Evolutionary conservation across 2,329 filamentous ascomycete species (phyloP).

Genomic region (Calonectria fujianensis): DNA sequence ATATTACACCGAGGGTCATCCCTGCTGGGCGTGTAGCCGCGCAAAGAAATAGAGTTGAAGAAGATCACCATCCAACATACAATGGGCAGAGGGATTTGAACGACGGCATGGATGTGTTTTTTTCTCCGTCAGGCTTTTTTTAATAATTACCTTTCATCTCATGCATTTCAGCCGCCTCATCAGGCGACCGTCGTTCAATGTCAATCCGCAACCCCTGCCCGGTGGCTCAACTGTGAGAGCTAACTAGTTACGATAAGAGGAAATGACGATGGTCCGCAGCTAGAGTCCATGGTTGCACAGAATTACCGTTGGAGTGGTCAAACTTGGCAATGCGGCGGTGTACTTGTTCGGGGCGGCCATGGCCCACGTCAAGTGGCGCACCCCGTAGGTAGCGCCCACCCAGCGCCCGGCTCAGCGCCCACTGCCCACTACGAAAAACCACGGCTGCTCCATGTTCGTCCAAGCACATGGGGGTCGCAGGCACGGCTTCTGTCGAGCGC

Average conservation of each 20-base stretch:
- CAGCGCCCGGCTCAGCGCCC: slow-evolving; percentile 17
- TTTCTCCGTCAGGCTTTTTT: neutral
- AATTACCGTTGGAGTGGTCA: slow-evolving; percentile 40
- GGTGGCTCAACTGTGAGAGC: slow-evolving; percentile 18
- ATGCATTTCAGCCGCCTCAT: slow-evolving; percentile 11
- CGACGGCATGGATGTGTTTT: neutral
- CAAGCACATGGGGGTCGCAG: slow-evolving; percentile 29
- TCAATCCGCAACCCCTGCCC: slow-evolving; percentile 14
- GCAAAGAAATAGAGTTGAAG: slow-evolving; percentile 14
- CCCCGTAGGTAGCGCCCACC: slow-evolving; percentile 14
- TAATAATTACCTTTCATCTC: slow-evolving; percentile 3
- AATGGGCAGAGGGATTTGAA: slow-evolving; percentile 15
- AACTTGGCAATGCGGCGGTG: slow-evolving; percentile 40
- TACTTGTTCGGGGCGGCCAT: slow-evolving; percentile 31
- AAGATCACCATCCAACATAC: slow-evolving; percentile 12
- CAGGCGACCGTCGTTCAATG: slow-evolving; percentile 2
- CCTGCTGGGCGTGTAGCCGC: slow-evolving; percentile 13
- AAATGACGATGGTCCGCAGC: slow-evolving; percentile 28
- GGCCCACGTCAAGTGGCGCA: slow-evolving; percentile 34
- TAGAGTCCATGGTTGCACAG: slow-evolving; percentile 23
- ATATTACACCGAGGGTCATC: slow-evolving; percentile 30
- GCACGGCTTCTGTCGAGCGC: slow-evolving; percentile 26
- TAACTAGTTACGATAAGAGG: slow-evolving; percentile 26
- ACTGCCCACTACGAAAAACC: slow-evolving; percentile 31
- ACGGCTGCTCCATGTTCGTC: slow-evolving; percentile 13